phyloP scores from a whole-genome alignment of 352 stramenopile genomes.

The Pythium myriotylum region DNA sequence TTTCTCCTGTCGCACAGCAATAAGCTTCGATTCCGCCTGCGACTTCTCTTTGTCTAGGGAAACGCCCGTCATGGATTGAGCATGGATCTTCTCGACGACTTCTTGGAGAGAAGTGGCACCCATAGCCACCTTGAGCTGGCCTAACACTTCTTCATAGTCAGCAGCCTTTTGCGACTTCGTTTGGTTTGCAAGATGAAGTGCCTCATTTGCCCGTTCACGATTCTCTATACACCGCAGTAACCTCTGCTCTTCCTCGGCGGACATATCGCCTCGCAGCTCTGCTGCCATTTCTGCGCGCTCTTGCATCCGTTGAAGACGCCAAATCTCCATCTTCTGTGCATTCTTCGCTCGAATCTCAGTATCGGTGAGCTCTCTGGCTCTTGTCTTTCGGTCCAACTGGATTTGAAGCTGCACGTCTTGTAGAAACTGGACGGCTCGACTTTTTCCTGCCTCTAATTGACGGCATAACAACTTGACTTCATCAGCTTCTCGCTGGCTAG shows the following conservation, averaged over 20 bases:
- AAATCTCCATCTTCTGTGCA: slow-evolving; percentile 81
- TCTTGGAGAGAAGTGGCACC: slow-evolving; percentile 53
- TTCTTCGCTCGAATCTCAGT: slow-evolving; percentile 81
- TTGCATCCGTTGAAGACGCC: slow-evolving; percentile 67
- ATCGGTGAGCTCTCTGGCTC: slow-evolving; percentile 68
- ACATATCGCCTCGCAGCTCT: slow-evolving; percentile 74
- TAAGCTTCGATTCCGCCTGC: slow-evolving; percentile 55
- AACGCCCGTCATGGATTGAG: slow-evolving; percentile 51
- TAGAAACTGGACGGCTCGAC: slow-evolving; percentile 67
- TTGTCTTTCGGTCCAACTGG: slow-evolving; percentile 62
- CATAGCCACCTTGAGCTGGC: slow-evolving; percentile 68
- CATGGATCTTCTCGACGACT: slow-evolving; percentile 74
- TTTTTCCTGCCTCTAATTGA: slow-evolving; percentile 80
- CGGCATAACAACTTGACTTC: slow-evolving; percentile 77
- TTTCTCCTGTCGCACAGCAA: slow-evolving; percentile 61
- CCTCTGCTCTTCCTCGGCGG: slow-evolving; percentile 58
- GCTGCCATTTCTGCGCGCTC: slow-evolving; percentile 78
- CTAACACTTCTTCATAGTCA: slow-evolving; percentile 68
- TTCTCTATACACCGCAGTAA: slow-evolving; percentile 66
- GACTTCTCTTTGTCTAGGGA: slow-evolving; percentile 82
- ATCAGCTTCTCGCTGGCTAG: slow-evolving; percentile 62
- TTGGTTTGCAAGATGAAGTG: slow-evolving; percentile 62
- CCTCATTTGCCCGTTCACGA: slow-evolving; percentile 64
- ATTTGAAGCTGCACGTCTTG: slow-evolving; percentile 82
- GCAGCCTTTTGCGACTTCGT: slow-evolving; percentile 70